Conservation (phyloP, 495 filamentous ascomycete genomes). For the Geoglossum glabrum region DNA sequence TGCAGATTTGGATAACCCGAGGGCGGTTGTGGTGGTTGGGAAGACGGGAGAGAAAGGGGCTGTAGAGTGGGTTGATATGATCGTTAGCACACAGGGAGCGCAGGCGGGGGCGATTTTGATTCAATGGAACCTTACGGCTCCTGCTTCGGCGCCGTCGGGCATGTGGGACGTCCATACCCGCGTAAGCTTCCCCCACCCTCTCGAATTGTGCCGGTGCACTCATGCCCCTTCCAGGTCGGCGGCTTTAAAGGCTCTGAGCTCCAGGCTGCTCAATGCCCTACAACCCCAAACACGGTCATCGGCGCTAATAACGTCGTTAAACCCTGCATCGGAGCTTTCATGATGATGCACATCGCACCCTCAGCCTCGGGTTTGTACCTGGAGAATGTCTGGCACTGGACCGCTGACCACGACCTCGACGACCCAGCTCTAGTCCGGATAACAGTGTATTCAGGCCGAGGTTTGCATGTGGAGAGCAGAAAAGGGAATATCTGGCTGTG, state of each 20-base stretch:
- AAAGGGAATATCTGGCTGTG: slow-evolving; percentile 32
- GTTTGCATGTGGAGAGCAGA: slow-evolving; percentile 37
- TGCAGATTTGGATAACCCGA: slow-evolving; percentile 36
- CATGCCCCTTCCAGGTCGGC: slow-evolving; percentile 19
- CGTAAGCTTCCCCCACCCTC: background rate
- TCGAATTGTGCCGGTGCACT: too few species aligned
- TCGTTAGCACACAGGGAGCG: slow-evolving; percentile 22
- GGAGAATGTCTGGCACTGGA: slow-evolving; percentile 55
- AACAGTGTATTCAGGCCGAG: slow-evolving; percentile 48
- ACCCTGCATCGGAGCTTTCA: slow-evolving; percentile 45
- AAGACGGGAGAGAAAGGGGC: slow-evolving; percentile 26
- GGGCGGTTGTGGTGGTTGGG: slow-evolving; percentile 45
- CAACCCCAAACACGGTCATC: slow-evolving; percentile 18
- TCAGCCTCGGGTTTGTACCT: slow-evolving; percentile 32
- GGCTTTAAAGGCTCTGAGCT: slow-evolving; percentile 32
- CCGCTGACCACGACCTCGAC: slow-evolving; percentile 58
- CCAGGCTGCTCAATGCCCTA: slow-evolving; percentile 31
- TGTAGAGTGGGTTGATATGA: slow-evolving; percentile 39
- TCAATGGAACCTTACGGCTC: slow-evolving; percentile 16
- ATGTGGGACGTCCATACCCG: slow-evolving; percentile 40
- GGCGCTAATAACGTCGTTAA: slow-evolving; percentile 22
- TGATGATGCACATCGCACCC: slow-evolving; percentile 45
- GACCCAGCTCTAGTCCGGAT: slow-evolving; percentile 34
- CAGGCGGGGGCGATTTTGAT: slow-evolving; percentile 20
- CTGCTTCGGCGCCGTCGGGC: slow-evolving; percentile 15